A percentile compares a stretch with the other conserved stretches of the same genome.
These are phyloP conservation scores for Amanita fuliginea DNA, from an alignment of 768 basidiomycete species.

Conservation along the genomic window DNA sequence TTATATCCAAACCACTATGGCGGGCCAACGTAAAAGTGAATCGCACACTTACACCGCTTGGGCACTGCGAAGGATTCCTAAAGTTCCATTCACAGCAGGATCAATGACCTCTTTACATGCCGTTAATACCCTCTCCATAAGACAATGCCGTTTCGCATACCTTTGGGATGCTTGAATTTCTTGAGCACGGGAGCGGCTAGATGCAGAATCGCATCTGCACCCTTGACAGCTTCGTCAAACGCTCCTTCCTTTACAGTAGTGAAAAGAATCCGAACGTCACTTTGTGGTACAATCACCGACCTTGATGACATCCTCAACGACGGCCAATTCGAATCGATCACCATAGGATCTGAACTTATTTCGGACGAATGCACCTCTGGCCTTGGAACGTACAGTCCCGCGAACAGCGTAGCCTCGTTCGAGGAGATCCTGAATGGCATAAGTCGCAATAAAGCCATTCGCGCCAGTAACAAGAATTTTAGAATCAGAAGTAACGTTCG, in stretches of 20 bases:
- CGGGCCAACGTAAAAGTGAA: background rate
- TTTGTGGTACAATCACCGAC: conserved; percentile 6
- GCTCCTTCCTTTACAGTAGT: conserved; percentile 35
- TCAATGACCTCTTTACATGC: conserved; percentile 39
- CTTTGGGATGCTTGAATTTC: conserved; percentile 30
- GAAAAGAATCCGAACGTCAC: background rate
- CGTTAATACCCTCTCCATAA: background rate
- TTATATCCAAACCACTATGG: too few species aligned
- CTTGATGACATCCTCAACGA: conserved; percentile 57
- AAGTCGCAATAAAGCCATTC: conserved; percentile 48
- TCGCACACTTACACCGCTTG: conserved; percentile 37
- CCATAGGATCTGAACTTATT: conserved; percentile 42
- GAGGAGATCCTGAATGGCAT: conserved; percentile 45
- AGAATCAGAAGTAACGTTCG: conserved; percentile 15
- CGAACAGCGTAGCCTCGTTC: conserved; percentile 53
- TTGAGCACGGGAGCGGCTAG: conserved; percentile 52
- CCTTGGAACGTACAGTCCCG: conserved; percentile 51
- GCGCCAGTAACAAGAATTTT: conserved; percentile 46
- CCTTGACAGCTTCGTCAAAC: conserved; percentile 73
- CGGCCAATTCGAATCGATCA: conserved; percentile 47
- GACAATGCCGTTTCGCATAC: conserved; percentile 8
- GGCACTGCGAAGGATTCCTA: background rate
- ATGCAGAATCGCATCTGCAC: conserved; percentile 62
- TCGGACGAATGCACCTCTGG: conserved; percentile 47
- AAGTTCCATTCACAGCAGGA: background rate